phyloP scores from a whole-genome alignment of 176 grass and related monocot genomes.

The Puccinellia tenuiflora region DNA sequence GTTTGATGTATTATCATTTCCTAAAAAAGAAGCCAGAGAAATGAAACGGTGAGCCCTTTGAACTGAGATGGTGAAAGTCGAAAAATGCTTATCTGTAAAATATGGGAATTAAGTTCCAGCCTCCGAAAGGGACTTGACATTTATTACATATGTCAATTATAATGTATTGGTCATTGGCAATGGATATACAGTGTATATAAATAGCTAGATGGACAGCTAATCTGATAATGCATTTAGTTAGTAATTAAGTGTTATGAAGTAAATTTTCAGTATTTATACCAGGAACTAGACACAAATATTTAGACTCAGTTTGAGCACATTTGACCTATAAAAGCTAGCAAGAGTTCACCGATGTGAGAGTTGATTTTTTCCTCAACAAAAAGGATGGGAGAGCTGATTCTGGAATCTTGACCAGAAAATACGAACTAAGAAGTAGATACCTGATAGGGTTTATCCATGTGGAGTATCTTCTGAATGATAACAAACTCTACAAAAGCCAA shows the following conservation, averaged over 20 bases:
- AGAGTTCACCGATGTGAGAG: background rate
- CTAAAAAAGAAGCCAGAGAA: background rate
- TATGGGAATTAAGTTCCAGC: background rate
- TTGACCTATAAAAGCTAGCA: background rate
- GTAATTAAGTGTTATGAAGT: background rate
- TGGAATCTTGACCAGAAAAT: background rate
- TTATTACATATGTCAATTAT: background rate
- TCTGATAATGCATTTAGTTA: background rate
- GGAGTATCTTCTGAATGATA: constrained; percentile 87
- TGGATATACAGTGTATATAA: background rate
- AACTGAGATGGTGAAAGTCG: background rate
- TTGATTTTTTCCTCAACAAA: background rate
- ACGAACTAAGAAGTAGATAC: constrained; percentile 40
- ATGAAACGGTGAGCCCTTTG: background rate
- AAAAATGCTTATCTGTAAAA: background rate
- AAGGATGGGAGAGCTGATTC: background rate
- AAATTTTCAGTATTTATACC: background rate
- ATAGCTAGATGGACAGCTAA: background rate
- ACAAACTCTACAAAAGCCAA: constrained; percentile 61
- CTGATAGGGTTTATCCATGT: constrained; percentile 97
- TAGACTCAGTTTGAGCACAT: background rate
- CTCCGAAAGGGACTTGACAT: background rate
- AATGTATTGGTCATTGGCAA: background rate
- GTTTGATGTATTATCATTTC: background rate
- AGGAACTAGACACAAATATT: background rate